phyloP scores from a whole-genome alignment of 108 stramenopile genomes.

The Fistulifera pelliculosa region DNA sequence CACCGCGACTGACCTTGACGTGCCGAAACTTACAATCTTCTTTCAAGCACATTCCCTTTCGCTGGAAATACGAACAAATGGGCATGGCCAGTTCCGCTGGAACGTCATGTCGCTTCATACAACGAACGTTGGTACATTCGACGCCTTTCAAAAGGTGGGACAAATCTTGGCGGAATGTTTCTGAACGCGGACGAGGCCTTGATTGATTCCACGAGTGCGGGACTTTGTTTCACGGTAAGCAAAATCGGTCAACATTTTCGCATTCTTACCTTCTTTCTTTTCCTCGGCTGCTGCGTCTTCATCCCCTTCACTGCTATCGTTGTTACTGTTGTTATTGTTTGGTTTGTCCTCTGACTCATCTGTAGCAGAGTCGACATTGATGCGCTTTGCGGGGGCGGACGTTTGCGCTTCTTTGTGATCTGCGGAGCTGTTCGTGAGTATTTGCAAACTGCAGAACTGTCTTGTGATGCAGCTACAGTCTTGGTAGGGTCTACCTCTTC shows the following conservation, averaged over 20 bases:
- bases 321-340: no score
- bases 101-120: conserved; percentile 64
- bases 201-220: no score
- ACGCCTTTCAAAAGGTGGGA: conserved; percentile 45
- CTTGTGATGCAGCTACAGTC: no score
- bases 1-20: conserved; percentile 52
- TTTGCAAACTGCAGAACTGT: no score
- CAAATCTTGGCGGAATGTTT: conserved; percentile 30
- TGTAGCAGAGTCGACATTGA: neutral
- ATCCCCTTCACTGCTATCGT: no score
- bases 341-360: no score
- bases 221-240: conserved; percentile 2
- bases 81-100: conserved; percentile 56
- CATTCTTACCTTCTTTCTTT: no score
- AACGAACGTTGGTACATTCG: conserved; percentile 53
- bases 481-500: no score
- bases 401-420: no score
- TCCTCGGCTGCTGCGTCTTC: neutral
- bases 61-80: conserved; percentile 72
- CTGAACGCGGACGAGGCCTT: neutral
- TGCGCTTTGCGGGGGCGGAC: no score
- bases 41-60: conserved; percentile 63
- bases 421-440: no score
- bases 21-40: conserved; percentile 68
- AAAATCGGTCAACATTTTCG: conserved; percentile 5